Conservation (phyloP, 148 eudicot genomes). For the Simmondsia chinensis region DNA sequence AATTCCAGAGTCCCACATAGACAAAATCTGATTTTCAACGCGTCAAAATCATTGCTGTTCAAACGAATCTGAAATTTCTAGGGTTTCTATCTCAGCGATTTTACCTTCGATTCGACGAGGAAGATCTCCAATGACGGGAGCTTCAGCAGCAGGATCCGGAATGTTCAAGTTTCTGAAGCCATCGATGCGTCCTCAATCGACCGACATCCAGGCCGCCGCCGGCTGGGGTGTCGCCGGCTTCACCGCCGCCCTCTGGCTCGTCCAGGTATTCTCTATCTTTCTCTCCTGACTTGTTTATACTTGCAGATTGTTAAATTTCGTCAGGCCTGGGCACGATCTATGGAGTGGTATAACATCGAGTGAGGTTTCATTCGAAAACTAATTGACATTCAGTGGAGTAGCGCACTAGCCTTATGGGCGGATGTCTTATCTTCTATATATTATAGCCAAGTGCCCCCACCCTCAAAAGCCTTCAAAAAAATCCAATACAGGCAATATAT, state of each 20-base stretch:
- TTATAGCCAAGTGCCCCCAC: too few relatives aligned
- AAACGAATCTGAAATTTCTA: constrained; percentile 8
- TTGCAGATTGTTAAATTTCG: background rate
- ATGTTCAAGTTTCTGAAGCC: constrained; percentile 32
- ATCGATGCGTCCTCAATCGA: constrained; percentile 24
- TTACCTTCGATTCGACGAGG: background rate
- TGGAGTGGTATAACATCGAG: background rate
- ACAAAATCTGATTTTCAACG: too few relatives aligned
- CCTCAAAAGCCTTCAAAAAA: too few relatives aligned
- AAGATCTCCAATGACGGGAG: constrained; percentile 1
- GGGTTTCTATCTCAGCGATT: constrained; percentile 15
- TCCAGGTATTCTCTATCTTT: constrained; percentile 39
- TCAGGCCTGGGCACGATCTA: background rate
- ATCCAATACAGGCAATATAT: too few relatives aligned
- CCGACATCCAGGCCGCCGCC: constrained; percentile 63
- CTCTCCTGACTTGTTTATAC: background rate
- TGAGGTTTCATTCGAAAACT: too few relatives aligned
- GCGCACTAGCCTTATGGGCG: too few relatives aligned
- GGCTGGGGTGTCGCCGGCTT: constrained; percentile 72
- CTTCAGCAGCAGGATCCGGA: constrained; percentile 23
- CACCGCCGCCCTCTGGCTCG: constrained; percentile 40
- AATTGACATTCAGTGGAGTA: too few relatives aligned
- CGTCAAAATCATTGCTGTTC: too few relatives aligned
- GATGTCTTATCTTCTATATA: too few relatives aligned
- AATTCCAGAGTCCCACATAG: too few relatives aligned